Base-by-base conservation (phyloP, 371 early-diverging fungal genomes). In the Mucor racemosus region DNA sequence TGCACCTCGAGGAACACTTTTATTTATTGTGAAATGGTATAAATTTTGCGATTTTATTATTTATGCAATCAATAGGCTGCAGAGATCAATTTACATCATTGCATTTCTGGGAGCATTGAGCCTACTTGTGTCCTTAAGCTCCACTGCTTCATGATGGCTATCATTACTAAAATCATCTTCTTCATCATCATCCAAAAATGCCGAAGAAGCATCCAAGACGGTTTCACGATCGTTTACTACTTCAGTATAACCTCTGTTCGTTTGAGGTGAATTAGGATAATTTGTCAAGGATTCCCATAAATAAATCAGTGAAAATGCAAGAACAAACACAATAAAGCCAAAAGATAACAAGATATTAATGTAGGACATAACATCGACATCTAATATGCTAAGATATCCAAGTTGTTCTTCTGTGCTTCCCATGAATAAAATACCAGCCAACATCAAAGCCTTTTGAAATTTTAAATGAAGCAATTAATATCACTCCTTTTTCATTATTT, bases 341-440 rank as follows among this genome's bases (percentile, higher is more conserved):
- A 89, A 79, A 0, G 90, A 84, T 26, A 89, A 71, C n/a, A 85
- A 66, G 7, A 86, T 71, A 56, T 88, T 80, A 61, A 80, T 80
- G 65, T 87, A 90, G 0, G 90, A 86, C 42, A 79, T 77, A 36
- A 85, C 70, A 60, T 90, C 90, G 38, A 87, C 72, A 33, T 68
- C 79, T 8, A 77, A 72, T 7, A 58, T 58, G 35, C 57, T 64
- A n/a, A 90, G 69, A 35, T 74, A 73, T 4, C 53, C 58, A 11
- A 90, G 72, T 62, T 85, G 88, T 58, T 90, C 82, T 71, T 82
- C 86, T 54, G 87, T 88, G 31, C 88, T 79, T 13, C 86, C 80
- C 90, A 90, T 90, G 62, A 90, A 90, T 26, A 84, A 66, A 13
- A 87, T 60, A 44, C 90, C 90, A 38, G 89, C 77, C 58, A 89